phyloP scores from a whole-genome alignment of 768 basidiomycete genomes.

The Russula brevipes region DNA sequence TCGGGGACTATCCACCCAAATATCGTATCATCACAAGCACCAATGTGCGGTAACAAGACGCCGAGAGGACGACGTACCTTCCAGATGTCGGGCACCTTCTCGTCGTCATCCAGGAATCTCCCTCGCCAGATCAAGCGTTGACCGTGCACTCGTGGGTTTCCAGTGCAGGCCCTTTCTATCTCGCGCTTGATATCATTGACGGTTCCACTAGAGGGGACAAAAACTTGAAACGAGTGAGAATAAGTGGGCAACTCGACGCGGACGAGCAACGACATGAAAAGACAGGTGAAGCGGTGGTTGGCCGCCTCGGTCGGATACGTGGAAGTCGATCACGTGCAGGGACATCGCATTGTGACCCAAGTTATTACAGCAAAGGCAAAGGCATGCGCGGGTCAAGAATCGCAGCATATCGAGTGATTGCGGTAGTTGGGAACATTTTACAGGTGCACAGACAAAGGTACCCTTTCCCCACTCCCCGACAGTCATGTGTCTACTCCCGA shows the following conservation, averaged over 20 bases:
- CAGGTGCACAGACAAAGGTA: background rate
- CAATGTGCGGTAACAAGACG: background rate
- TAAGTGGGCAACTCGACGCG: conserved; percentile 75
- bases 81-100: conserved; percentile 65
- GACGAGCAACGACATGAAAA: conserved; percentile 33
- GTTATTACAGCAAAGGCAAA: too few relatives aligned
- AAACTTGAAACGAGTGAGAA: conserved; percentile 58
- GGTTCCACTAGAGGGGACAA: conserved; percentile 44
- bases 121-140: conserved; percentile 77
- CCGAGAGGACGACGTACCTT: conserved; percentile 43
- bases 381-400: too few relatives aligned
- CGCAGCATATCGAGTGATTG: background rate
- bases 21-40: background rate
- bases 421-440: background rate
- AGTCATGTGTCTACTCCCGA: conserved; percentile 43
- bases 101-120: conserved; percentile 56
- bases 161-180: conserved; percentile 55
- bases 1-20: conserved; percentile 39
- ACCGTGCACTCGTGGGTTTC: conserved; percentile 61
- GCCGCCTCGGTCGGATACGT: conserved; percentile 7
- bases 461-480: background rate
- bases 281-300: background rate
- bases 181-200: conserved; percentile 63
- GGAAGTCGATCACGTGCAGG: conserved; percentile 19
- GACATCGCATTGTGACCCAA: too few relatives aligned